Conservation (phyloP, 805 yeast species). For the Maudiozyma turicensis region DNA sequence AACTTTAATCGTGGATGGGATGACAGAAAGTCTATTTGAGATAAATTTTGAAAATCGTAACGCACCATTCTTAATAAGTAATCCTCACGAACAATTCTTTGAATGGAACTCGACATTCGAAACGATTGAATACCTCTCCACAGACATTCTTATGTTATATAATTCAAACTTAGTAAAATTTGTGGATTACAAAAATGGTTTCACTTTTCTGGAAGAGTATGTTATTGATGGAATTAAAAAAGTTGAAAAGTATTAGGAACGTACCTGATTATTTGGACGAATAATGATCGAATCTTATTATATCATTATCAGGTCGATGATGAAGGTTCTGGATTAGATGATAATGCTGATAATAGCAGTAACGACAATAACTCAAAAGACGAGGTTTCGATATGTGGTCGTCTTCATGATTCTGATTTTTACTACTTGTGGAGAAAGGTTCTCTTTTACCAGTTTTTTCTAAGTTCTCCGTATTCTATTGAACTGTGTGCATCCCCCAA, state of each 20-base stretch:
- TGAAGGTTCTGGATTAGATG: neutral
- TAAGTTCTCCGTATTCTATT: conserved; percentile 13
- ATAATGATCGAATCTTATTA: conserved; percentile 11
- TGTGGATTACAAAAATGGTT: conserved; percentile 23
- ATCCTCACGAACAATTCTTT: conserved; percentile 13
- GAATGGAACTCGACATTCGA: conserved; percentile 13
- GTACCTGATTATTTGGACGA: conserved; percentile 17
- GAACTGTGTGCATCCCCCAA: conserved; percentile 18
- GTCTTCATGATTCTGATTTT: conserved; percentile 12
- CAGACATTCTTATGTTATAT: conserved; percentile 14
- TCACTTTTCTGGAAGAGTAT: conserved; percentile 14
- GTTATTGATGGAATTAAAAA: conserved; percentile 18
- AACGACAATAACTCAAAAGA: conserved; percentile 3
- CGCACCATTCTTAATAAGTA: conserved; percentile 8
- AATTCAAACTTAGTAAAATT: conserved; percentile 12
- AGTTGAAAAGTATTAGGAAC: conserved; percentile 11
- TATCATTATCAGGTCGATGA: conserved; percentile 22
- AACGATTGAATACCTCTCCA: conserved; percentile 12
- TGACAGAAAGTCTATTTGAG: conserved; percentile 11
- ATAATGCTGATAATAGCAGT: neutral
- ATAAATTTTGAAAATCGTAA: conserved; percentile 4
- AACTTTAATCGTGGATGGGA: conserved; percentile 13
- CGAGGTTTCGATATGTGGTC: conserved; percentile 14
- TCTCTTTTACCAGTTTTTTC: conserved; percentile 19
- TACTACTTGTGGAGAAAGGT: conserved; percentile 21